Conservation (phyloP, 2,329 filamentous ascomycete genomes). For the Fusarium begoniae region DNA sequence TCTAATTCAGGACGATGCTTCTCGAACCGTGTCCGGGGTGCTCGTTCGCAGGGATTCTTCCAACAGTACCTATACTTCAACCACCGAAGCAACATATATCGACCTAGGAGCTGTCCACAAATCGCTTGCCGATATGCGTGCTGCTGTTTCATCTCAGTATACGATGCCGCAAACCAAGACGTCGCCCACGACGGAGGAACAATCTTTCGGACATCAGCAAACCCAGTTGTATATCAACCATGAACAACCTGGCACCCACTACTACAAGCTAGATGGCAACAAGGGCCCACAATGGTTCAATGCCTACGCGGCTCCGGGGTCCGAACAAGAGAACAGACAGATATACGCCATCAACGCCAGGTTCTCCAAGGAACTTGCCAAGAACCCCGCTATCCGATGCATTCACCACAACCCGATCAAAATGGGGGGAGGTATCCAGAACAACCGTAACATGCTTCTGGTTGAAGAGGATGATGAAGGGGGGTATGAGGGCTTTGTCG, state of each 20-base stretch:
- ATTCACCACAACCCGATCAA: not conserved
- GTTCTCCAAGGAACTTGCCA: not conserved
- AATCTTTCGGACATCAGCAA: not conserved
- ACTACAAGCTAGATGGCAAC: not conserved
- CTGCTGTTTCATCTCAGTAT: not conserved
- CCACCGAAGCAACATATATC: not conserved
- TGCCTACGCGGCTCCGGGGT: not conserved
- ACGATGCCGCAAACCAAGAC: fast-evolving
- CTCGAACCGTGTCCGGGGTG: not conserved
- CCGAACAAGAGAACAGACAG: not conserved
- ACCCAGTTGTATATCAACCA: no score
- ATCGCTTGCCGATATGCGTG: not conserved
- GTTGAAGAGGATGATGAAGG: fast-evolving
- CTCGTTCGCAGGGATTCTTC: not conserved
- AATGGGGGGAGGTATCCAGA: not conserved
- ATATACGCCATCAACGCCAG: not conserved
- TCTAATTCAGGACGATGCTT: not conserved
- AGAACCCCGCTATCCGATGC: not conserved
- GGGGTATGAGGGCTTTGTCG: fast-evolving
- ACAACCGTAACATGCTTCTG: not conserved
- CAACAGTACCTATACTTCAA: not conserved
- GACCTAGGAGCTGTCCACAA: not conserved
- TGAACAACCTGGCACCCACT: not conserved
- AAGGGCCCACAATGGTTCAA: not conserved
- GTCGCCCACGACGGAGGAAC: not conserved